A percentile compares a stretch with the other conserved stretches of the same genome.
Conservation (phyloP, 2,329 filamentous ascomycete genomes). For the Colletotrichum agaves region DNA sequence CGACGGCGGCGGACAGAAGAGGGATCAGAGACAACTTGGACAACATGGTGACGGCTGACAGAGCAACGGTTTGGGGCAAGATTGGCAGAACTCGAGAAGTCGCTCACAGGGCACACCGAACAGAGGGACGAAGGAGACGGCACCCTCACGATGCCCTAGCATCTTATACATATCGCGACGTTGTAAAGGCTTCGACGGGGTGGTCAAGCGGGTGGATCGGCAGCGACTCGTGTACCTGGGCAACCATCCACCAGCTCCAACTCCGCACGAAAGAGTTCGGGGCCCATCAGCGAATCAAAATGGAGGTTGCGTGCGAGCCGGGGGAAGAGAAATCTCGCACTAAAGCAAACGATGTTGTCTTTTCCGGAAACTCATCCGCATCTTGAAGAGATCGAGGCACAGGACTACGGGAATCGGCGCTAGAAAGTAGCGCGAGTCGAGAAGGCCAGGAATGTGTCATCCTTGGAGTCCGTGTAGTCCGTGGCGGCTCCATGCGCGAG, state of each 20-base stretch:
- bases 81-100: conserved; percentile 16
- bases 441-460: neutral
- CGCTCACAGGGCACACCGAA: conserved; percentile 14
- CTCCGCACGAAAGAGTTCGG: neutral
- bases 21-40: conserved; percentile 36
- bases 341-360: conserved; percentile 21
- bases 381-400: conserved; percentile 16
- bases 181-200: neutral
- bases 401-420: conserved; percentile 4
- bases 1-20: conserved; percentile 33
- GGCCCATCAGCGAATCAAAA: conserved; percentile 12
- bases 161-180: conserved; percentile 30
- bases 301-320: conserved; percentile 6
- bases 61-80: neutral
- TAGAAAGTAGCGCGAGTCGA: neutral
- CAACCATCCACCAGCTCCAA: neutral
- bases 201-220: conserved; percentile 14
- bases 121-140: neutral
- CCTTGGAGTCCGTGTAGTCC: neutral
- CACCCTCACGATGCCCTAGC: neutral
- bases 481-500: conserved; percentile 14
- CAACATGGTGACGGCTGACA: conserved; percentile 36
- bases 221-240: conserved; percentile 18
- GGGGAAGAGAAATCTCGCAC: conserved; percentile 11
- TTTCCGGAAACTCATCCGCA: conserved; percentile 30